Evolutionary conservation across 148 eudicot genomes (phyloP), one percentile per base, ranked within the genome.

Genomic region (Fallopia convolvulus): DNA sequence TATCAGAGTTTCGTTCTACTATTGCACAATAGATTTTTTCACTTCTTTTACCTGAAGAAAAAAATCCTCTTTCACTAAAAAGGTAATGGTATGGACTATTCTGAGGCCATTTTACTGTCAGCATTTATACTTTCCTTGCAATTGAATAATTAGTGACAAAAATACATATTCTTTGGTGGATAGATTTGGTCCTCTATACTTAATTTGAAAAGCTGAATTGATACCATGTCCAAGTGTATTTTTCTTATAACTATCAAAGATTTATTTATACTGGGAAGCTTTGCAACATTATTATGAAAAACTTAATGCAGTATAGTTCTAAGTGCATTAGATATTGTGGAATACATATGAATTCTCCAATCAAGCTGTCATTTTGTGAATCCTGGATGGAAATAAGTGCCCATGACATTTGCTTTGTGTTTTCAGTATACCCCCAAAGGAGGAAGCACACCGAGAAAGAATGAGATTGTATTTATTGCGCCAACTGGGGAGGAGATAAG

Each of bases 401-500:
- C 20, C 10, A 68, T 68, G 7, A 68, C 9, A 6, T 68, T 15
- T 68, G 44, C 72, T 68, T 32, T 66, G 18, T 68, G 20, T n/a
- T 33, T 32, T 11, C 84, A 93, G 98, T 86, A 88, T 79, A 83
- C 84, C 80, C 98, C 91, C 12, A 93, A 88, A 82, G 85, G 82
- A 79, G 88, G 86, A 49, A 92, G 98, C 40, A 90, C 92, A 41
- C 94, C 97, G 11, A 90, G 76, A 81, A 93, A 89, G 83, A 88
- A 80, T 48, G 94, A 93, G 82, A 86, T 93, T 71, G 76, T 91
- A 6, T 93, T 93, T 80, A 88, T 89, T 72, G 84, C 98, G 47
- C 97, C 98, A 52, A 93, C 98, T 20, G 98, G 98, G 0, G 98
- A 93, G 78, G 92, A 91, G 88, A 93, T 93, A 79, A 84, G 82